Base-by-base conservation (phyloP, 768 basidiomycete genomes). In the Suillus americanus region DNA sequence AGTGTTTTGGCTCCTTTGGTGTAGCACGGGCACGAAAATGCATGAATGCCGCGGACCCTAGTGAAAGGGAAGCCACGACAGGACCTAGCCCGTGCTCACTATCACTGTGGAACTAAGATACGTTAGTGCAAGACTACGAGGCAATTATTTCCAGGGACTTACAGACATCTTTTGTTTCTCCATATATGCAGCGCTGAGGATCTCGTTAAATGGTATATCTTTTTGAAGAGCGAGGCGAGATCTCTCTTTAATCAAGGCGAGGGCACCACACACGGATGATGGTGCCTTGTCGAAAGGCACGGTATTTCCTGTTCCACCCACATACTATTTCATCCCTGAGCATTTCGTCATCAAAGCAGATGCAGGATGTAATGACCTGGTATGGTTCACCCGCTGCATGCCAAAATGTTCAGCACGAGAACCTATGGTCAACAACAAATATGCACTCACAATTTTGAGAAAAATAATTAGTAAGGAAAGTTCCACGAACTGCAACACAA, bases 111-210 rank as follows among this genome's bases (percentile, higher is more conserved):
- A 91, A 93, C 90, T 92, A 63, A 28, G 38, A 28, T 59, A 65
- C 66, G 9, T 72, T 48, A 70, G 41, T 61, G 61, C 33, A 35
- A 12, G n/a, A 62, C 20, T 41, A 65, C 37, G 40, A 38, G 63
- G 57, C 6, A 59, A 46, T 28, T n/a, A 37, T 33, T 9, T 41
- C 28, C 14, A n/a, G 40, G 16, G 18, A 75, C 84, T 70, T 72
- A 92, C 92, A 57, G 90, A 84, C 92, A 94, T 94, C 72, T 83
- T 90, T 74, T 94, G 92, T 64, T 85, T 82, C 70, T 91, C 89
- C 90, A 94, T 92, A 69, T 94, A 94, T 1, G 90, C 92, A 54
- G 89, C 90, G 64, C 87, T 89, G 37, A 94, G 81, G 41, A 94
- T 82, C 74, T 94, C 92, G 68, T 94, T 94, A 78, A 94, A 93